Conservation (phyloP, 495 filamentous ascomycete species). For the Aspergillus ostianus region DNA sequence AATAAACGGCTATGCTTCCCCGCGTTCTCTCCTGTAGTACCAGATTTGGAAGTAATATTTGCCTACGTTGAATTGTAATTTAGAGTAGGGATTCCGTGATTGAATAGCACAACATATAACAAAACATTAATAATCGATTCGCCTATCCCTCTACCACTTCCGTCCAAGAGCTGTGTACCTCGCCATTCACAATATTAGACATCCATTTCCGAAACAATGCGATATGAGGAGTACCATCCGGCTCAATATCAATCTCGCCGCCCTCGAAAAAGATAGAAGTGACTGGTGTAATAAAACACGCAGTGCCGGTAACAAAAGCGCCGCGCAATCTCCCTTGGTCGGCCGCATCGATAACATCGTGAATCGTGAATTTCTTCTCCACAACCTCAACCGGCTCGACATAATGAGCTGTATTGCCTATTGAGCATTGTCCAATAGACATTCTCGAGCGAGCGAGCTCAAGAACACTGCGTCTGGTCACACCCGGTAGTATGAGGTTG, state of each 20-base stretch:
- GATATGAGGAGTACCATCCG: conserved; percentile 2
- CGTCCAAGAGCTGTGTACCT: conserved; percentile 1
- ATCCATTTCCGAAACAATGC: conserved; percentile 1
- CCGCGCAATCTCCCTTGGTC: conserved; percentile 2
- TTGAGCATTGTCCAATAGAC: neutral
- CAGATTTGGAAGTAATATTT: too few species aligned
- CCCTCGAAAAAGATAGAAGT: neutral
- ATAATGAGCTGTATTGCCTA: neutral
- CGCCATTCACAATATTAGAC: conserved; percentile 5
- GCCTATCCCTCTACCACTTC: conserved; percentile 5
- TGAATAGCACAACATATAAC: too few species aligned
- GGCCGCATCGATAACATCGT: neutral
- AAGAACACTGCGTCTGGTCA: conserved; percentile 7
- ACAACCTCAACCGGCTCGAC: conserved; percentile 4
- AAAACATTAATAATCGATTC: neutral
- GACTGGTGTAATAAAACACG: neutral
- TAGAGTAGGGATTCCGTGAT: too few species aligned
- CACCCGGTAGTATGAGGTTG: neutral
- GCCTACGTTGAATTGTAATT: too few species aligned
- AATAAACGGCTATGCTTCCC: too few species aligned
- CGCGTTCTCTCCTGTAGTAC: too few species aligned
- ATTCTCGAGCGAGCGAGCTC: conserved; percentile 5
- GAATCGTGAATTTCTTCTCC: conserved; percentile 3
- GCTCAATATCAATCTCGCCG: neutral
- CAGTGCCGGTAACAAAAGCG: conserved; percentile 1